Evolutionary conservation across 192 early-diverging fungal species (phyloP), one percentile per base, ranked within the genome.

Genomic region (Coemansia aciculifera): DNA sequence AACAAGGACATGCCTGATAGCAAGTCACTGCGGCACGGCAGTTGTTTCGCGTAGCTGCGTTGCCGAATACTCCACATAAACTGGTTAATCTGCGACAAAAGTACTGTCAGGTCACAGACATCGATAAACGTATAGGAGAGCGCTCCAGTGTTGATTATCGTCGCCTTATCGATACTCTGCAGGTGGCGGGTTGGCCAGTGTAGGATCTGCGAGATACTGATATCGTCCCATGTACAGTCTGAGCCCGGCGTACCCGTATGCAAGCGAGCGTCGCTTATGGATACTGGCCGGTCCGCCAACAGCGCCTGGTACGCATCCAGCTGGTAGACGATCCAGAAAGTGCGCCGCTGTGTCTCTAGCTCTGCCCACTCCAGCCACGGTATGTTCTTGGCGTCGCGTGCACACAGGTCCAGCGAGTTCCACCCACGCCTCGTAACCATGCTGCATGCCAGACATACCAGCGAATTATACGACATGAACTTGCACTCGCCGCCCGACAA

Each of bases 251-350:
- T 64, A 23, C 57, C 39, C 5, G 75, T 72, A 38, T 68, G 75
- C 24, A 81, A 63, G 19, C 71, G 73, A 27, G 71, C 62, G 29
- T 63, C 57, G 64, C 67, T 71, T 32, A 81, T 73, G 15, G 73
- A 76, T 61, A 73, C 72, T 9, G 73, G 79, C 3, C 79, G 79
- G 51, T 81, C 79, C 13, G 79, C 71, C 48, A 81, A 32, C 27
- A 76, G 49, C 38, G 74, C 63, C 64, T 81, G 74, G 65, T 81
- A 76, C 64, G 74, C 71, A 61, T 81, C 79, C 10, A 76, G 34
- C 74, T 81, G 79, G 68, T 81, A 81, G 36, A 73, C 74, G 1
- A 67, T 71, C 79, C 79, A 81, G 49, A 76, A 81, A 12, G 79
- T 81, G 62, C 79, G 79, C 15, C 79, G 67, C 59, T 81, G 73